A percentile compares a stretch with the other conserved stretches of the same genome.
phyloP scores from a whole-genome alignment of 805 yeast genomes.

The Isabelozyma heimii region DNA sequence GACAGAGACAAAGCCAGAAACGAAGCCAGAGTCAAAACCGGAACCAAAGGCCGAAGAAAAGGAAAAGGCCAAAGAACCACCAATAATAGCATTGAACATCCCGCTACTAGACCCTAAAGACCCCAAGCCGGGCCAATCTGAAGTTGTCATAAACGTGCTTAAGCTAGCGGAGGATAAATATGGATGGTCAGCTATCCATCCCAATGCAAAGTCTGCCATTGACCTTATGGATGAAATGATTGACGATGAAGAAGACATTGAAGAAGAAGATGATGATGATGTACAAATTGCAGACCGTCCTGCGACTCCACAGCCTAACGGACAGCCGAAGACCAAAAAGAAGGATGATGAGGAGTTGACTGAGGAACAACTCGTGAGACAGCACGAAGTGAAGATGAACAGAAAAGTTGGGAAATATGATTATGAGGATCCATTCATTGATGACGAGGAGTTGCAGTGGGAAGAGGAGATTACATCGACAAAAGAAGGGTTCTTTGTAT shows the following conservation, averaged over 20 bases:
- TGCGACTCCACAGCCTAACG: constrained; percentile 4
- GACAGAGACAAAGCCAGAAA: constrained; percentile 6
- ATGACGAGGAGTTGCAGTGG: constrained; percentile 87
- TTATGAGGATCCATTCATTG: constrained; percentile 91
- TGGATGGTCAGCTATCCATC: constrained; percentile 73
- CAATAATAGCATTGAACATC: constrained; percentile 54
- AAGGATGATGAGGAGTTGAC: constrained; percentile 26
- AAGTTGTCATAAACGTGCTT: constrained; percentile 68
- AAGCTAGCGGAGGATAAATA: constrained; percentile 79
- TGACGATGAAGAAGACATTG: constrained; percentile 29
- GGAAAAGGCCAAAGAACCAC: constrained; percentile 25
- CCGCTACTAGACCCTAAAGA: constrained; percentile 47
- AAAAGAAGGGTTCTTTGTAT: constrained; percentile 93
- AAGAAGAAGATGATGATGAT: constrained; percentile 25
- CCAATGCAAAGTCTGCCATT: constrained; percentile 57
- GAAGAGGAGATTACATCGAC: constrained; percentile 93
- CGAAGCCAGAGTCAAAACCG: constrained; percentile 16
- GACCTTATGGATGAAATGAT: constrained; percentile 44
- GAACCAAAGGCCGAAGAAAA: constrained; percentile 10
- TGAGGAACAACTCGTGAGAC: constrained; percentile 43
- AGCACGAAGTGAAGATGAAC: constrained; percentile 49
- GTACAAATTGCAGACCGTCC: constrained; percentile 24
- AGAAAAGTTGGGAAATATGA: constrained; percentile 90
- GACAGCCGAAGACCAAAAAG: constrained; percentile 7
- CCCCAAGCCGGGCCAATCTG: constrained; percentile 56